Evolutionary conservation across 23 red algal genomes (phyloP).

Genomic region (Gracilaria caudata): DNA sequence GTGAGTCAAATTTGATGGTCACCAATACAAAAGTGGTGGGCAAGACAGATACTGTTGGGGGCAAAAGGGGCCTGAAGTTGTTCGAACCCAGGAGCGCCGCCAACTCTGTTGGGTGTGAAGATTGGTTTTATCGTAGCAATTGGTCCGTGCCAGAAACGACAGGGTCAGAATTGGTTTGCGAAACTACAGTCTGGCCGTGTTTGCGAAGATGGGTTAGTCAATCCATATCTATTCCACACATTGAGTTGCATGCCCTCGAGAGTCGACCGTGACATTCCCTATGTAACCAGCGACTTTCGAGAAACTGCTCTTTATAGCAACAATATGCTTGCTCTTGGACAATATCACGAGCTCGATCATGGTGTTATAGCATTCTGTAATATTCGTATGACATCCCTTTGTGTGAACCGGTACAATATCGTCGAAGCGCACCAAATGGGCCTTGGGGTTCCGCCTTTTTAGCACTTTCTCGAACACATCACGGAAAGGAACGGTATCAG

Average conservation of each 20-base stretch:
- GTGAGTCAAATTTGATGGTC: no score
- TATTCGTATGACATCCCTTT: not conserved
- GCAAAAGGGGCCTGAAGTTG: no score
- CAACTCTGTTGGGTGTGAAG: no score
- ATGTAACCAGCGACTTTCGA: slow-evolving; percentile 15
- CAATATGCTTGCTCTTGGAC: slow-evolving; percentile 3
- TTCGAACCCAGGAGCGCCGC: no score
- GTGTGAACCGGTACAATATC: slow-evolving; percentile 14
- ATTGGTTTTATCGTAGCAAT: no score
- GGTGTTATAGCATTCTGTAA: slow-evolving; percentile 2
- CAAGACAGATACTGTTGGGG: no score
- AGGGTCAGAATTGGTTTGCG: not conserved
- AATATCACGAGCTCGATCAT: slow-evolving; percentile 13
- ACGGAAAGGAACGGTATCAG: slow-evolving; percentile 9
- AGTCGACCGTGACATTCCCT: slow-evolving; percentile 13
- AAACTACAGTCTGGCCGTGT: no score
- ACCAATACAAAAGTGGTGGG: no score
- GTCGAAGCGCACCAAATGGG: not conserved
- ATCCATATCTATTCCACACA: not conserved
- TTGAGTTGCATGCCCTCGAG: not conserved
- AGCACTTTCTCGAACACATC: slow-evolving; percentile 17
- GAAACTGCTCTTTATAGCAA: slow-evolving; percentile 19
- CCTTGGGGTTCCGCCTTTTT: not conserved
- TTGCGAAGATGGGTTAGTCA: no score
- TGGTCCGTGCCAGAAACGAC: no score